Evolutionary conservation across 2,329 filamentous ascomycete genomes (phyloP), one percentile per base, ranked within the genome.

Genomic region (Cercospora sp.): DNA sequence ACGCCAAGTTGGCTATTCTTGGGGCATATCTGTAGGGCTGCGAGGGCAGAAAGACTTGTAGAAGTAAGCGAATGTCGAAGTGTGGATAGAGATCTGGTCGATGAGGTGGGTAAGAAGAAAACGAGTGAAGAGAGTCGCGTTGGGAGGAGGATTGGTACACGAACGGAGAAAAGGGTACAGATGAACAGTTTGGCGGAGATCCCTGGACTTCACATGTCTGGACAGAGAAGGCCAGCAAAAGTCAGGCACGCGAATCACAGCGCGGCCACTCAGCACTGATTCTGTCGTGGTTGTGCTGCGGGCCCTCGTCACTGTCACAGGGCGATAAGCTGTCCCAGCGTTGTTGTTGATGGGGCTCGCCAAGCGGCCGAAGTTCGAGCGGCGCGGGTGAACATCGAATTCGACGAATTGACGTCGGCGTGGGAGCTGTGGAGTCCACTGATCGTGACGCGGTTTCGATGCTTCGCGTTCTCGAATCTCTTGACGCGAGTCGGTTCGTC

Each of bases 301-400:
- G 16, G 28, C n/a, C 26, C 55, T 33, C 55, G 55, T 58, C 55
- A 36, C 55, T 20, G 18, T 51, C 26, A 31, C 26, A 33, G 53
- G 26, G 55, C 55, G 55, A 31, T 58, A 18, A 33, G 26, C 12
- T 58, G 55, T 58, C 55, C 28, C 55, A 18, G 55, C 48, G 20
- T 5, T 18, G 31, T 6, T 16, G 58, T 60, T 1, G 42, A 63
- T 48, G 40, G 40, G 60, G 40, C 60, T 3, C 42, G 60, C 60
- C 60, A 63, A 63, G 60, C 42, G 12, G 20, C 60, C 60, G 60
- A 63, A 63, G 60, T 53, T 31, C 23, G 33, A 63, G 60, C 60
- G 60, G 26, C 36, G 36, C 20, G 23, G 36, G 20, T 30, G 33
- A 26, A 26, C 18, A 45, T 2, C 26, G 23, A 23, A 26, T 61